phyloP scores from a whole-genome alignment of 2,329 filamentous ascomycete species.

The Periconia digitata region DNA sequence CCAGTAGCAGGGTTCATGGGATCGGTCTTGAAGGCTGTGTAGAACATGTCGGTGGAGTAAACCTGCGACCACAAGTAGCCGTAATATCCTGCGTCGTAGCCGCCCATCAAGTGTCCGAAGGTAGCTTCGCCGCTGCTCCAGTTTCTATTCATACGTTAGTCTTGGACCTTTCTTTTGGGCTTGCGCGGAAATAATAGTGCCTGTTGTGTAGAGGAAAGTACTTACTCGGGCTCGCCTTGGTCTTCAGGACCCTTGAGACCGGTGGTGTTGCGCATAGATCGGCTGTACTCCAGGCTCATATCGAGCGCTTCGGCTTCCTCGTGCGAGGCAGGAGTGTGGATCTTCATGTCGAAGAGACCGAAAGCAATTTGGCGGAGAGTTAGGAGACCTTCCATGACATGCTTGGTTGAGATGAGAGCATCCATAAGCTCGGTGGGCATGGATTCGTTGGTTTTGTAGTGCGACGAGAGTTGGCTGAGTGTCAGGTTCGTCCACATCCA shows the following conservation, averaged over 20 bases:
- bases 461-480: not conserved
- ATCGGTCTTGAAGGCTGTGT: not conserved
- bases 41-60: slow-evolving; percentile 3
- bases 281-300: not conserved
- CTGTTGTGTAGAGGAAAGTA: not conserved
- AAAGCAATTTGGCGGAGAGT: not conserved
- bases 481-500: slow-evolving; percentile 1
- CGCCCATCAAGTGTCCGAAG: not conserved
- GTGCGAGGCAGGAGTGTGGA: not conserved
- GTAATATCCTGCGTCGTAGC: not conserved
- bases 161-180: not conserved
- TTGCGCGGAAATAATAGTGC: not conserved
- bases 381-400: not conserved
- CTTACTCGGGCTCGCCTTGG: slow-evolving; percentile 1
- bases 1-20: not conserved
- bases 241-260: not conserved
- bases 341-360: not conserved
- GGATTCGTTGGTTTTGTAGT: slow-evolving; percentile 1
- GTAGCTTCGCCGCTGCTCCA: not conserved
- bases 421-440: not conserved
- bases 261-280: not conserved
- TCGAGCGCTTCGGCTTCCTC: not conserved
- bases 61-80: slow-evolving; percentile 1
- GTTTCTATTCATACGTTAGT: not conserved
- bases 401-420: slow-evolving; percentile 1